These are phyloP conservation scores for Cicer judaicum DNA, from an alignment of 306 rosid genomes.

Conservation along the genomic window DNA sequence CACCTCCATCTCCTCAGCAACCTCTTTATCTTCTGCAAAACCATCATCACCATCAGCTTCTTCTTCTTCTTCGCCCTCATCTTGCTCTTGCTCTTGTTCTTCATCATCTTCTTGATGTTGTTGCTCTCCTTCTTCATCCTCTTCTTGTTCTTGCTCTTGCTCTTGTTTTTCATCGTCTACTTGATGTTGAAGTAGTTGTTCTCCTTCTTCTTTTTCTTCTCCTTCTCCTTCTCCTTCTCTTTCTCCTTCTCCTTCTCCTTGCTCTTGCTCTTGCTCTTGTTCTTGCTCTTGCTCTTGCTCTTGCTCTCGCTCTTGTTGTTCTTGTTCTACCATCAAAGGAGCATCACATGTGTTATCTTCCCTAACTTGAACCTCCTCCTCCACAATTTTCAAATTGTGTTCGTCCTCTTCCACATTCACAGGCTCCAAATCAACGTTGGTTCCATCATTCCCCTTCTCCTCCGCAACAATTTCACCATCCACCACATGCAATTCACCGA, in stretches of 20 bases:
- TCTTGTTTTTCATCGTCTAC: neutral
- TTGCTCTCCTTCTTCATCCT: neutral
- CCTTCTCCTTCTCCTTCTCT: neutral
- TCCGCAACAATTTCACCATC: conserved; percentile 10
- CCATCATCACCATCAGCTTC: conserved; percentile 38
- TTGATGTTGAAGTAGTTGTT: neutral
- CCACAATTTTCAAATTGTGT: conserved; percentile 8
- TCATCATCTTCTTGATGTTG: neutral
- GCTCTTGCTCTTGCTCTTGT: neutral
- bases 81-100: conserved; percentile 33
- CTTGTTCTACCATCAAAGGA: conserved; percentile 32
- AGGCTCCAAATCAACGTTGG: conserved; percentile 21
- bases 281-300: neutral
- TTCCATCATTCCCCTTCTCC: conserved; percentile 22
- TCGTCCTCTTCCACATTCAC: conserved; percentile 30
- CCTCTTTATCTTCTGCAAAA: conserved; percentile 53
- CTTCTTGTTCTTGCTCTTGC: neutral
- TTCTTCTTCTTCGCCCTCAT: conserved; percentile 27
- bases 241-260: neutral
- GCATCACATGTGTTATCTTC: conserved; percentile 46
- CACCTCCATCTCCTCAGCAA: conserved; percentile 57
- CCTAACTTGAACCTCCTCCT: conserved; percentile 30
- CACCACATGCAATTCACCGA: conserved; percentile 25
- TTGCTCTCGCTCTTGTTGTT: neutral
- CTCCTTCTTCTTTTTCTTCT: neutral